Evolutionary conservation across 768 basidiomycete genomes (phyloP), one percentile per base, ranked within the genome.

Genomic region (Suillus decipiens): DNA sequence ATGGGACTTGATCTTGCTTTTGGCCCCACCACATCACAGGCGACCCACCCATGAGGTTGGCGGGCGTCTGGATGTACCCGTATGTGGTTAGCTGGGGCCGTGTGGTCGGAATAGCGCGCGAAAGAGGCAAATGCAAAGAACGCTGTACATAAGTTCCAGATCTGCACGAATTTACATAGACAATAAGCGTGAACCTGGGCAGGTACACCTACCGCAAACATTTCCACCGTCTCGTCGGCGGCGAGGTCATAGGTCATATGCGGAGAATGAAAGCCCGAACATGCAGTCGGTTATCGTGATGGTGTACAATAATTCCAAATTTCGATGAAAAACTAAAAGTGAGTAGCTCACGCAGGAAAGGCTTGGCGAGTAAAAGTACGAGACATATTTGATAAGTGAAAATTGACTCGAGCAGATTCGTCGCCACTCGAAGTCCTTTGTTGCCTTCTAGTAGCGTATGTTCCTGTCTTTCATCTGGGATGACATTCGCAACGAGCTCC

Each of bases 11-110:
- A 8, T 14, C 33, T 0, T 48, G 47, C 15, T 74, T 75, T 19
- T 67, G 66, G 17, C 72, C 74, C 71, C 74, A 75, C 73, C 72
- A 71, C 68, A 75, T 72, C 5, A 64, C 72, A 1, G 67, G 62
- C n/a, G 73, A 72, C 77, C 77, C 74, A 61, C 78, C 77, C 41
- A 76, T 67, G 61, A 76, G 61, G 56, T 78, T 75, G 2, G 70
- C 74, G 22, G 77, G 67, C 22, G 73, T 78, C 48, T 76, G 72
- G 6, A 78, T 61, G 22, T 77, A 73, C 2, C 76, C 74, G 39
- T 77, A 78, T 15, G 72, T 66, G 7, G 72, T 71, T 0, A 72
- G 76, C 42, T 77, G 77, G 1, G 65, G 3, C 74, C 73, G 12
- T 41, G 61, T 7, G 68, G 73, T 31, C 34, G 66, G 45, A 31